Conservation (phyloP, 2,329 filamentous ascomycete species). For the Alternaria consortialis region DNA sequence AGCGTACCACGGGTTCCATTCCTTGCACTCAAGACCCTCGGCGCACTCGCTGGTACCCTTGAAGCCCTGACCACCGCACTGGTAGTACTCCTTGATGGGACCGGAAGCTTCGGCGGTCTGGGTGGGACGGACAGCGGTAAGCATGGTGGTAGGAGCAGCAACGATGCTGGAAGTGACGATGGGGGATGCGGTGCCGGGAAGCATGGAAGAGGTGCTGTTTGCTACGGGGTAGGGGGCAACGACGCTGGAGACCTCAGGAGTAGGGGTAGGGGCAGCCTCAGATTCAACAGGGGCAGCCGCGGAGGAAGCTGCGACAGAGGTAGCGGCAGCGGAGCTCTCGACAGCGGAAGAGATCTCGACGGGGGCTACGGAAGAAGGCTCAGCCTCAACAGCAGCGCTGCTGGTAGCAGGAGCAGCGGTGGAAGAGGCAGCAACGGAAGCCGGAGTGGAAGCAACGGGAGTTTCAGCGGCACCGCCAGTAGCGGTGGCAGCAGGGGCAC, state of each 20-base stretch:
- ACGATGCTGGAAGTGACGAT: not conserved
- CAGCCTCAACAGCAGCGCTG: conserved; percentile 12
- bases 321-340: conserved; percentile 10
- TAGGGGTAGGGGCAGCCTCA: conserved; percentile 7
- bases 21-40: conserved; percentile 51
- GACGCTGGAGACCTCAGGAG: conserved; percentile 7
- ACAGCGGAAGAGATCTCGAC: conserved; percentile 12
- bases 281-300: conserved; percentile 19
- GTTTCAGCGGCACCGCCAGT: conserved; percentile 27
- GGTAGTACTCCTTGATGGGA: conserved; percentile 36
- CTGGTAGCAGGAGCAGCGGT: conserved; percentile 9
- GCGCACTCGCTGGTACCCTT: conserved; percentile 53
- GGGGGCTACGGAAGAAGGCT: conserved; percentile 18
- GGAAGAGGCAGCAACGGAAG: conserved; percentile 16
- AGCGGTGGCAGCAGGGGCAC: conserved; percentile 25
- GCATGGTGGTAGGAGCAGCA: conserved; percentile 31
- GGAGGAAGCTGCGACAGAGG: conserved; percentile 5
- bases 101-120: conserved; percentile 27
- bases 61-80: conserved; percentile 57
- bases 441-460: conserved; percentile 27
- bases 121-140: conserved; percentile 32
- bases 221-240: conserved; percentile 13
- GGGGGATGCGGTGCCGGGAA: conserved; percentile 2
- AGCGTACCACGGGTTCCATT: conserved; percentile 56
- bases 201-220: conserved; percentile 19